These are phyloP conservation scores for Anisodus tanguticus DNA, from an alignment of 257 asterid species.

Conservation along the genomic window DNA sequence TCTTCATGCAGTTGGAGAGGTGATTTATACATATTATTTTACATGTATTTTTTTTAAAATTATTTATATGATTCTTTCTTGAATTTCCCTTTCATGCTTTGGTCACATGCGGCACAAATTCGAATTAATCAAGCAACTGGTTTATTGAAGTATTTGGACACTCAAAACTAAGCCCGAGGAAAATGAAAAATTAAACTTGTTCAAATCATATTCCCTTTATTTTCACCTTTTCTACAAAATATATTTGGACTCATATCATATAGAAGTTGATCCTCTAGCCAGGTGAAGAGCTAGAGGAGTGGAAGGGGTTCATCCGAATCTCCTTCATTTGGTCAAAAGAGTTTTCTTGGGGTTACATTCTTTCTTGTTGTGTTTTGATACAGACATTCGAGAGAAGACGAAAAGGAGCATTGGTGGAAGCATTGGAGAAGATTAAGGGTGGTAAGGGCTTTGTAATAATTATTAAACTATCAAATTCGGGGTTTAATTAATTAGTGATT, in stretches of 20 bases:
- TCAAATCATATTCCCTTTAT: background rate
- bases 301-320: constrained; percentile 5
- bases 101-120: background rate
- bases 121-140: background rate
- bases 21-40: constrained; percentile 19
- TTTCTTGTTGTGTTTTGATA: constrained; percentile 28
- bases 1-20: constrained; percentile 56
- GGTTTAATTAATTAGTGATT: background rate
- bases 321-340: background rate
- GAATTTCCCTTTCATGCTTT: background rate
- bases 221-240: too few species aligned
- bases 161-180: too few species aligned
- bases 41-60: background rate
- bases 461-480: background rate
- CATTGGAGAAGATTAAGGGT: constrained; percentile 89
- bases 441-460: constrained; percentile 46
- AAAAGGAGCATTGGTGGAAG: constrained; percentile 74
- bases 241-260: background rate
- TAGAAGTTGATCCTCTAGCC: background rate
- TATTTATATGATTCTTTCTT: background rate
- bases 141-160: background rate
- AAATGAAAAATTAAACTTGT: background rate
- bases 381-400: constrained; percentile 70
- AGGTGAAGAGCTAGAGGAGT: background rate
- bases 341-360: background rate